These are phyloP conservation scores for Solanum gracilifrons DNA, from an alignment of 257 asterid genomes.

Conservation along the genomic window DNA sequence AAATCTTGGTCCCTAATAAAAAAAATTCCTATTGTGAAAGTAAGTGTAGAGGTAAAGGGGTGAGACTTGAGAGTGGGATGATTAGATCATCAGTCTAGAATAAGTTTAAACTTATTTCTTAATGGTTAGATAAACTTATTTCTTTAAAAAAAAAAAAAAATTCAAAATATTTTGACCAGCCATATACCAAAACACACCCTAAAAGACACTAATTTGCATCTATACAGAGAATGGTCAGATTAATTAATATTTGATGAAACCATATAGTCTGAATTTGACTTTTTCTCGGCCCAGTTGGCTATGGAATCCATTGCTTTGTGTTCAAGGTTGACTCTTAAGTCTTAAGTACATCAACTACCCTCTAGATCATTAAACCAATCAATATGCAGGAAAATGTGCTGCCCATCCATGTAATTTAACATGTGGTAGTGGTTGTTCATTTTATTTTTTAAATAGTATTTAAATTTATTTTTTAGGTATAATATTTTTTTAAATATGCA, in stretches of 20 bases:
- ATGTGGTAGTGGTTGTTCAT: not conserved
- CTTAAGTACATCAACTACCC: not conserved
- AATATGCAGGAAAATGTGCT: not conserved
- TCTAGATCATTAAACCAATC: not conserved
- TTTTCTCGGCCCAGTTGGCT: not conserved
- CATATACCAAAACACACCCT: not conserved
- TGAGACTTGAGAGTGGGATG: not conserved
- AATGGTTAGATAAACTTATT: no score
- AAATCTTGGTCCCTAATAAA: not conserved
- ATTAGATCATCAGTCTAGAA: not conserved
- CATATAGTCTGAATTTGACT: not conserved
- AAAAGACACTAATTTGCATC: not conserved
- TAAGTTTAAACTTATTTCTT: not conserved
- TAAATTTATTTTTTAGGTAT: not conserved
- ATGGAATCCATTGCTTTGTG: not conserved
- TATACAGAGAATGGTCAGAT: not conserved
- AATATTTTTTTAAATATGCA: not conserved
- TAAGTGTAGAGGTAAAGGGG: not conserved
- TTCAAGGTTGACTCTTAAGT: not conserved
- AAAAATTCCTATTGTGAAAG: not conserved
- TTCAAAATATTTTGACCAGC: not conserved
- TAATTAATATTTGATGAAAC: not conserved
- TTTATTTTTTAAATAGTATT: not conserved
- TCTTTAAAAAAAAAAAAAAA: no score
- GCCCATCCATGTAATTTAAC: not conserved